phyloP scores from a whole-genome alignment of 1,284 basidiomycete genomes.

The Cryptococcus deneoformans region DNA sequence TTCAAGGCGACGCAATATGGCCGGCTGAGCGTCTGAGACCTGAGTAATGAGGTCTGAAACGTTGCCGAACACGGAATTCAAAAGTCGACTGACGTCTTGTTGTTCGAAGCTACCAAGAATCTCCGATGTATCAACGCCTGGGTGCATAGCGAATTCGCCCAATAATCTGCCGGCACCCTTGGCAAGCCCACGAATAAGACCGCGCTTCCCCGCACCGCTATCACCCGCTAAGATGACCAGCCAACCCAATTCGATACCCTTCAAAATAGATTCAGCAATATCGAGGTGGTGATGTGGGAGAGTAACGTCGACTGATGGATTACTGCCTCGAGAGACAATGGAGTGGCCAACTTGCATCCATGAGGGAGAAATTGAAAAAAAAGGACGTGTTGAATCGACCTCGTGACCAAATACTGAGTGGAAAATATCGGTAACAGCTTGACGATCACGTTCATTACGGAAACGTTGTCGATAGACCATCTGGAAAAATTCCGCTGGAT shows the following conservation, averaged over 20 bases:
- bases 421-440: slow-evolving; percentile 62
- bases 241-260: slow-evolving; percentile 77
- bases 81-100: slow-evolving; percentile 54
- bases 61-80: slow-evolving; percentile 14
- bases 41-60: slow-evolving; percentile 16
- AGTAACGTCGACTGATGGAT: slow-evolving; percentile 51
- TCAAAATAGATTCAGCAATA: slow-evolving; percentile 70
- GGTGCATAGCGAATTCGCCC: slow-evolving; percentile 76
- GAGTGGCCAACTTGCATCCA: slow-evolving; percentile 71
- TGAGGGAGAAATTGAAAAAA: slow-evolving; percentile 57
- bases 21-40: slow-evolving; percentile 19
- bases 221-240: slow-evolving; percentile 83
- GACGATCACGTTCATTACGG: slow-evolving; percentile 66
- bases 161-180: slow-evolving; percentile 66
- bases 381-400: slow-evolving; percentile 50
- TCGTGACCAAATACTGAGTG: slow-evolving; percentile 58
- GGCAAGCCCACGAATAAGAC: slow-evolving; percentile 69
- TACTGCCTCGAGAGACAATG: slow-evolving; percentile 51
- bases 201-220: slow-evolving; percentile 75
- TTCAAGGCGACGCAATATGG: slow-evolving; percentile 7
- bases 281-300: slow-evolving; percentile 66
- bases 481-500: slow-evolving; percentile 64
- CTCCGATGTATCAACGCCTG: slow-evolving; percentile 89
- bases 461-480: slow-evolving; percentile 85
- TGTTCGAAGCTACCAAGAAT: slow-evolving; percentile 97